Conservation (phyloP, 2,329 filamentous ascomycete genomes). For the Westerdykella ornata region DNA sequence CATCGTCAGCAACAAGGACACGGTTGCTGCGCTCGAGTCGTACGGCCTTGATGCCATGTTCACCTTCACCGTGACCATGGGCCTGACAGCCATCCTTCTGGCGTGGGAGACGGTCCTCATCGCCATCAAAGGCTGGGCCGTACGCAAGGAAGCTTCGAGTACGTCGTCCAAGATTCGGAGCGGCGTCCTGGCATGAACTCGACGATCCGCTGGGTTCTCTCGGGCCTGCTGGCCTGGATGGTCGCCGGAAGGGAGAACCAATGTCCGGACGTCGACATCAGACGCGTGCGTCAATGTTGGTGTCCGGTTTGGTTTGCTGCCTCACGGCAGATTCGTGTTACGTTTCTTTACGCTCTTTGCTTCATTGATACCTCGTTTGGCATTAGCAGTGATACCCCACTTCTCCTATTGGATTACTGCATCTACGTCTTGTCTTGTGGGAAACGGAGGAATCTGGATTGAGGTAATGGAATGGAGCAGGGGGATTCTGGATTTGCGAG, state of each 20-base stretch:
- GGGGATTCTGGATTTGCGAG: background rate
- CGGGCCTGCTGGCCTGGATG: background rate
- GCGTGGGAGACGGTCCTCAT: constrained; percentile 73
- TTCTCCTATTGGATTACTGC: constrained; percentile 20
- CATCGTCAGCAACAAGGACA: constrained; percentile 79
- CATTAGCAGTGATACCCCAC: constrained; percentile 29
- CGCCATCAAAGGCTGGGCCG: constrained; percentile 81
- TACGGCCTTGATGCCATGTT: constrained; percentile 86
- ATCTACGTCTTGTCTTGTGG: constrained; percentile 12
- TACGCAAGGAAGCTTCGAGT: constrained; percentile 31
- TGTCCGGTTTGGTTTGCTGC: background rate
- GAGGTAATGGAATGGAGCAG: no score
- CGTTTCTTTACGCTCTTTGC: constrained; percentile 11
- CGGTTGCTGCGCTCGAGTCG: constrained; percentile 67
- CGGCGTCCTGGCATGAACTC: constrained; percentile 28
- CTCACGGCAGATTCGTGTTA: no score
- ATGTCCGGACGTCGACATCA: background rate
- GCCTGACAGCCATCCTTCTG: constrained; percentile 75
- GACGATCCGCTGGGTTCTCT: background rate
- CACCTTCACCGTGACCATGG: constrained; percentile 82
- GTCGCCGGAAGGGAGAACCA: background rate
- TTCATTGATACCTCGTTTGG: constrained; percentile 18
- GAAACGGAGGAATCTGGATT: constrained; percentile 1
- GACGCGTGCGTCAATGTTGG: no score
- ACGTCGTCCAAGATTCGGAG: constrained; percentile 18